A percentile compares a stretch with the other conserved stretches of the same genome.
These are phyloP conservation scores for Arthrobotrys entomopaga DNA, from an alignment of 2,329 filamentous ascomycete species.

Conservation along the genomic window DNA sequence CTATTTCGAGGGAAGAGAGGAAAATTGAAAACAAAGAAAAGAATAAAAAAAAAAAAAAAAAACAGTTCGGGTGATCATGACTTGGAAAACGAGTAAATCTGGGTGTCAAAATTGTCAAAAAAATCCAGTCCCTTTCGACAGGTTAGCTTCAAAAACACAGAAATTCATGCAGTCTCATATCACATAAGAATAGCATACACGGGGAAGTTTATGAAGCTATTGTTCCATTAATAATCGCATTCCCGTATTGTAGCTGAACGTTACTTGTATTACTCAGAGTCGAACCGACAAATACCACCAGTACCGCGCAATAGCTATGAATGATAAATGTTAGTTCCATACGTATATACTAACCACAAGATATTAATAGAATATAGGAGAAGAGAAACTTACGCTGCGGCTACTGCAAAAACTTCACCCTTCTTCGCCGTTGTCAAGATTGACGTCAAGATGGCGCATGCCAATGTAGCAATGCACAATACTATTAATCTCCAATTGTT, in stretches of 20 bases:
- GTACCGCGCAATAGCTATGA: slow-evolving; percentile 39
- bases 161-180: too few relatives aligned
- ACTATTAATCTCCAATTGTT: slow-evolving; percentile 17
- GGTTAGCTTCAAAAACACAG: too few relatives aligned
- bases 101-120: too few relatives aligned
- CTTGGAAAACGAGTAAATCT: too few relatives aligned
- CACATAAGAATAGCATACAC: too few relatives aligned
- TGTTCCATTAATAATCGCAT: slow-evolving; percentile 35
- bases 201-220: slow-evolving; percentile 7
- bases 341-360: too few relatives aligned
- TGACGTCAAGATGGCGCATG: slow-evolving; percentile 27
- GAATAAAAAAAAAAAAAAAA: neutral
- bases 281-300: slow-evolving; percentile 43
- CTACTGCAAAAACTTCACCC: slow-evolving; percentile 38
- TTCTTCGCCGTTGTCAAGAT: slow-evolving; percentile 42
- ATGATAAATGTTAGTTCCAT: too few relatives aligned
- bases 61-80: neutral
- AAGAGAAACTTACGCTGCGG: slow-evolving; percentile 35
- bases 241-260: slow-evolving; percentile 15
- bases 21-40: neutral
- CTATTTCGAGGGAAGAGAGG: neutral
- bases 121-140: too few relatives aligned
- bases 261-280: slow-evolving; percentile 24
- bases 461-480: slow-evolving; percentile 16
- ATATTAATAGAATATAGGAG: too few relatives aligned